Conservation (phyloP, 306 rosid genomes). For the Inga laurina region DNA sequence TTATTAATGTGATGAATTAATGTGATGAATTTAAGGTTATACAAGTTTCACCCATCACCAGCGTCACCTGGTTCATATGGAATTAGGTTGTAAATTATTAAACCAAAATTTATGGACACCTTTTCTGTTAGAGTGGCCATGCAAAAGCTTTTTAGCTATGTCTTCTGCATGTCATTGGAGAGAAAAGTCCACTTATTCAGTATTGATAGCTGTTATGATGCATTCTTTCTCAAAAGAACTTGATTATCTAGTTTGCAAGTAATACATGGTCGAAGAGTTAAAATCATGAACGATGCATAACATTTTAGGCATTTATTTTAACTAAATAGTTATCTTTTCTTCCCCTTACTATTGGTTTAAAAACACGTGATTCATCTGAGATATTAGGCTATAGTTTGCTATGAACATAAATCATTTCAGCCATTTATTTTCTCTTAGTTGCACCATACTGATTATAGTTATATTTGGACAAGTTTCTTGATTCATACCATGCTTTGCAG, state of each 20-base stretch:
- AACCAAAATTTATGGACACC: neutral
- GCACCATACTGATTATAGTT: neutral
- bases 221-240: neutral
- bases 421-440: neutral
- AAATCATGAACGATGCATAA: neutral
- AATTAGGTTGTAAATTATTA: too few relatives aligned
- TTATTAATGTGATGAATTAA: too few relatives aligned
- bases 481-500: conserved; percentile 44
- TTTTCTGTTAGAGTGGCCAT: neutral
- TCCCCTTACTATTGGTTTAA: neutral
- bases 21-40: too few relatives aligned
- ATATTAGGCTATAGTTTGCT: conserved; percentile 26
- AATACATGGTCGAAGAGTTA: neutral
- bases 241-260: neutral
- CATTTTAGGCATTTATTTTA: neutral
- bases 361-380: conserved; percentile 12
- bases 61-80: too few relatives aligned
- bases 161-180: conserved; percentile 22
- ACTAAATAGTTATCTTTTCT: neutral
- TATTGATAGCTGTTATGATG: conserved; percentile 2
- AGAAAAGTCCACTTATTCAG: conserved; percentile 18
- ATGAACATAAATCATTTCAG: neutral
- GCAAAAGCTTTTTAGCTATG: neutral
- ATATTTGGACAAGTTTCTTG: conserved; percentile 17
- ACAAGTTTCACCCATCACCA: too few relatives aligned